Conservation (phyloP, 2,329 filamentous ascomycete genomes). For the Claviceps sp. region DNA sequence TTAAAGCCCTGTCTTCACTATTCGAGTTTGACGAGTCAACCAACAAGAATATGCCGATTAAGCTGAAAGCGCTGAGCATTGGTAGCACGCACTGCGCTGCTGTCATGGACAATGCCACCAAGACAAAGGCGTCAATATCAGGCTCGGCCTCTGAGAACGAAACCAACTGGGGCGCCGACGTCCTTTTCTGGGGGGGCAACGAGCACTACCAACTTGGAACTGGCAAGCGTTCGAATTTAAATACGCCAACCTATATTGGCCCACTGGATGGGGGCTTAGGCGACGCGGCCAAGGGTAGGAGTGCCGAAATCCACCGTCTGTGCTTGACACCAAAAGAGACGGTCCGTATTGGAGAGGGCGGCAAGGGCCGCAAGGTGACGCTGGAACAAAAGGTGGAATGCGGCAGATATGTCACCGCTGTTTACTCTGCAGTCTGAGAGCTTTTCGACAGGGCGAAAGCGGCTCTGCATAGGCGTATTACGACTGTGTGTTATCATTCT, state of each 20-base stretch:
- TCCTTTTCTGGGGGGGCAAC: conserved; percentile 90
- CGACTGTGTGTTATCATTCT: too few relatives aligned
- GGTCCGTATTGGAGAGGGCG: conserved; percentile 46
- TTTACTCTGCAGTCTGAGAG: conserved; percentile 56
- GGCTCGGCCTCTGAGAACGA: conserved; percentile 45
- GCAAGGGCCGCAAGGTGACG: conserved; percentile 53
- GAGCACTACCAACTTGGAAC: conserved; percentile 89
- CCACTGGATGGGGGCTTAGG: conserved; percentile 52
- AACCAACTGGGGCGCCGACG: conserved; percentile 79
- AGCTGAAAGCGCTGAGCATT: conserved; percentile 56
- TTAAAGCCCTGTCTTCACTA: conserved; percentile 71
- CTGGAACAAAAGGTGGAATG: conserved; percentile 84
- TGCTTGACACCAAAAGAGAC: conserved; percentile 67
- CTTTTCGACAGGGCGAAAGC: too few relatives aligned
- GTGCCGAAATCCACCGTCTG: conserved; percentile 56
- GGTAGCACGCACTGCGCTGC: conserved; percentile 73
- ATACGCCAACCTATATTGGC: conserved; percentile 63
- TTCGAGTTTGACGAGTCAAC: conserved; percentile 74
- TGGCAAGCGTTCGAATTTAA: conserved; percentile 71
- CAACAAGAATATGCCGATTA: conserved; percentile 61
- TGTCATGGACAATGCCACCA: conserved; percentile 68
- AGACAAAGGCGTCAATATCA: conserved; percentile 43
- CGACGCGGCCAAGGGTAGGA: conserved; percentile 46
- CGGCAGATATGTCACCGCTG: conserved; percentile 65
- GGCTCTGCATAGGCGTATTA: too few relatives aligned